Base-by-base conservation (phyloP, 331 rosid genomes). In the Arachis monticola region DNA sequence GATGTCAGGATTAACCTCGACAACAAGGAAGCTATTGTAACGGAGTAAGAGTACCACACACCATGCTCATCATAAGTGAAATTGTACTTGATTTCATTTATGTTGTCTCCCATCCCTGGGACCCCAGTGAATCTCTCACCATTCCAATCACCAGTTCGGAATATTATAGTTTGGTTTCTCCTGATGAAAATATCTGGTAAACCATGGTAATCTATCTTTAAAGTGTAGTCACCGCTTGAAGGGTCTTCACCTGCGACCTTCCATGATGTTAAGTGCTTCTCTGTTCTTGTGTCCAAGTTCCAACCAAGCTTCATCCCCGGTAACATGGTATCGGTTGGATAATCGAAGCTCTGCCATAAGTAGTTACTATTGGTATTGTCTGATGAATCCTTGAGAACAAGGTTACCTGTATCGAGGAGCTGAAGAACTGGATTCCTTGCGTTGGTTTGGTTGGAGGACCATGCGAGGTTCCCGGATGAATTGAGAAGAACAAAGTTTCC, bases 271-370 rank as follows among this genome's bases (percentile, higher is more conserved):
- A 90, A 1, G 61, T 77, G 69, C 41, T 81, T 45, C 47, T 86
- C 74, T 3, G 72, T 22, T 3, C 86, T 74, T 0, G 79, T 70
- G 5, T 63, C 85, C 4, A 79, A 55, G 70, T 87, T 75, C 89
- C 89, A 85, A 11, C 92, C 97, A 0, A 91, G 76, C 75, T 79
- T 86, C 97, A 88, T 88, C 1, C 52, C 82, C 0, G 90, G 88
- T 46, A 87, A 65, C 76, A 86, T 50, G 79, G 92, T 85, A 66
- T 91, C 77, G 0, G 85, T 79, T 2, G 92, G 97, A 59, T 71
- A 57, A 70, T 88, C 86, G 56, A 91, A 91, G 80, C 92, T 90
- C 62, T 88, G 89, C 93, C 91, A 88, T 0, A 80, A 31, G 64
- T 32, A 82, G 2, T 73, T 76, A 7, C 77, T 70, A 60, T 73